A percentile compares a stretch with the other conserved stretches of the same genome.
Conservation (phyloP, 495 filamentous ascomycete genomes). For the Amorphotheca resinae region DNA sequence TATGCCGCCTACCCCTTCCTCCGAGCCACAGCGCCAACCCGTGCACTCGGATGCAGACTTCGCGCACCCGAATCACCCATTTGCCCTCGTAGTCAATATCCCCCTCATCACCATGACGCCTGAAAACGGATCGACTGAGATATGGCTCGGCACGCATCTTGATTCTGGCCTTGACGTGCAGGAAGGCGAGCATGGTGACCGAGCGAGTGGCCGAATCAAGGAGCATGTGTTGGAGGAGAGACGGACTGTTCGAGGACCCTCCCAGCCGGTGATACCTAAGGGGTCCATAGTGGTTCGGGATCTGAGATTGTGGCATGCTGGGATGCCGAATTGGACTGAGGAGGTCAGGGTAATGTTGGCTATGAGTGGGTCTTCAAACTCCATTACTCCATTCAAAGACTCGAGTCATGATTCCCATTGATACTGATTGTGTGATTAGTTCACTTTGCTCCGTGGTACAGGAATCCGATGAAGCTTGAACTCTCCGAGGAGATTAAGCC, state of each 20-base stretch:
- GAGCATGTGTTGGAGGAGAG: conserved; percentile 29
- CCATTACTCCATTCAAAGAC: no score
- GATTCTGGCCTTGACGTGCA: conserved; percentile 27
- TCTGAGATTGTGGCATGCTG: conserved; percentile 47
- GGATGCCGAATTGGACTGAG: conserved; percentile 41
- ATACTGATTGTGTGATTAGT: no score
- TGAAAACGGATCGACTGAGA: conserved; percentile 45
- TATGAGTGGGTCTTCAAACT: no score
- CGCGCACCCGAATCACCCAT: conserved; percentile 38
- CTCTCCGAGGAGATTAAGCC: no score
- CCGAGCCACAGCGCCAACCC: conserved; percentile 30
- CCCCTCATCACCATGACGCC: conserved; percentile 38
- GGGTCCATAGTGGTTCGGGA: conserved; percentile 43
- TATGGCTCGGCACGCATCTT: conserved; percentile 48
- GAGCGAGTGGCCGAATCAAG: conserved; percentile 35
- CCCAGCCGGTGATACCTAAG: conserved; percentile 38
- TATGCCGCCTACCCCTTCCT: conserved; percentile 22
- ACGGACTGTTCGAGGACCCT: conserved; percentile 27
- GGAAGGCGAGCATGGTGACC: conserved; percentile 34
- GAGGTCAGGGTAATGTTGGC: conserved; percentile 44
- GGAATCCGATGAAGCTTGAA: no score
- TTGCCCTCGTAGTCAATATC: conserved; percentile 43
- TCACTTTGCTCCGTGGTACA: conserved; percentile 20
- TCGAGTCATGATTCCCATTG: no score
- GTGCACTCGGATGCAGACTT: conserved; percentile 47